phyloP scores from a whole-genome alignment of 202 grass and related monocot genomes.

The Musa balbisiana region DNA sequence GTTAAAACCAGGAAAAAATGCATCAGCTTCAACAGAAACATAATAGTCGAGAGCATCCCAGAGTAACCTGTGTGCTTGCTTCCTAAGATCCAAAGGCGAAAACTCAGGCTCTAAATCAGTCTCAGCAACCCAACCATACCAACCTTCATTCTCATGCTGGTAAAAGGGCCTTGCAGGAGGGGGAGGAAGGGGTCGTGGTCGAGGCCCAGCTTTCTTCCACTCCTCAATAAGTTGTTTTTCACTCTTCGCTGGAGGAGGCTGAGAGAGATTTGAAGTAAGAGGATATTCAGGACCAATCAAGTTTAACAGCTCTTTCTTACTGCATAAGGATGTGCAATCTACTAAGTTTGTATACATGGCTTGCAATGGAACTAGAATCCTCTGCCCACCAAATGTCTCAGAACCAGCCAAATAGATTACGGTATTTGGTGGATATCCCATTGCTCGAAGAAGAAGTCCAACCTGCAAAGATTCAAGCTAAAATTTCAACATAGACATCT shows the following conservation, averaged over 20 bases:
- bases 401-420: constrained; percentile 94
- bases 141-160: constrained; percentile 86
- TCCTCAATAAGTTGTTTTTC: constrained; percentile 73
- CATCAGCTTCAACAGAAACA: constrained; percentile 91
- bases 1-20: constrained; percentile 94
- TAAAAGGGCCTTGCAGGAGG: constrained; percentile 94
- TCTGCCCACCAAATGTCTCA: constrained; percentile 92
- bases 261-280: constrained; percentile 46
- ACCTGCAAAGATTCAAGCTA: constrained; percentile 34
- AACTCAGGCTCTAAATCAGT: constrained; percentile 63
- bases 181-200: constrained; percentile 76
- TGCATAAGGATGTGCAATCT: constrained; percentile 72
- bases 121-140: constrained; percentile 98
- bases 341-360: constrained; percentile 87
- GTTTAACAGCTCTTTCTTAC: constrained; percentile 51
- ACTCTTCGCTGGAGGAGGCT: constrained; percentile 55
- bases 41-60: constrained; percentile 96
- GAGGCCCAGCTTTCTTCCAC: constrained; percentile 79
- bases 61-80: constrained; percentile 56
- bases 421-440: constrained; percentile 84
- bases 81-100: constrained; percentile 52
- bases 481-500: background rate
- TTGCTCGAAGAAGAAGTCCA: constrained; percentile 80
- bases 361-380: constrained; percentile 71
- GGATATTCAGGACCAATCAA: constrained; percentile 71